phyloP scores from a whole-genome alignment of 768 basidiomycete species.

The Leccinum disarticulatum region DNA sequence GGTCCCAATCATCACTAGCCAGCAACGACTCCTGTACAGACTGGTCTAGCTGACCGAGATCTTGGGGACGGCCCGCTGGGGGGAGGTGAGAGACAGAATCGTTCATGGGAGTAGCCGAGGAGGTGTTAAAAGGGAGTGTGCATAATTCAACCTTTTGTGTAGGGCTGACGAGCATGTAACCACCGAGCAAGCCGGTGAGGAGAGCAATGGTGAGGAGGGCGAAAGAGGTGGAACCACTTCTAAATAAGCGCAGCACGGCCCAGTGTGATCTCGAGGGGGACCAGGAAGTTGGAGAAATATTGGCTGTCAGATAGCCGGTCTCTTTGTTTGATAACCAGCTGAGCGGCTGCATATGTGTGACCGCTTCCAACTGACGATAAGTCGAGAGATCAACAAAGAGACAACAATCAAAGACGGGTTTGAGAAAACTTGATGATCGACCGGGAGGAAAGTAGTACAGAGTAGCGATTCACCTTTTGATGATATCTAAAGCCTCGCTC shows the following conservation, averaged over 20 bases:
- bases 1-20: constrained; percentile 25
- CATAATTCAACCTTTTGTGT: constrained; percentile 20
- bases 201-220: constrained; percentile 22
- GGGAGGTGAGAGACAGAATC: neutral
- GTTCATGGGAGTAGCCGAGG: neutral
- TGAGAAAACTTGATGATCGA: no score
- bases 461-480: no score
- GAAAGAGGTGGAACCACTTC: constrained; percentile 16
- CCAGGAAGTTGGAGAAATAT: constrained; percentile 9
- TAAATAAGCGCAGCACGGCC: constrained; percentile 15
- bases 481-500: no score
- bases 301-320: constrained; percentile 24
- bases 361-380: no score
- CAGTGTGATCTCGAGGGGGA: constrained; percentile 3
- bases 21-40: constrained; percentile 9
- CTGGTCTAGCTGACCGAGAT: neutral
- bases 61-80: neutral
- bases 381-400: no score
- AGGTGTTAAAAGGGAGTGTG: constrained; percentile 16
- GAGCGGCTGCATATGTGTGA: neutral
- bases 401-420: no score
- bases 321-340: neutral
- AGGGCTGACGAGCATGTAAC: constrained; percentile 23
- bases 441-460: no score
- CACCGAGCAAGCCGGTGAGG: constrained; percentile 26